These are phyloP conservation scores for Teratosphaeria viscida DNA, from an alignment of 2,329 filamentous ascomycete species.

Conservation along the genomic window DNA sequence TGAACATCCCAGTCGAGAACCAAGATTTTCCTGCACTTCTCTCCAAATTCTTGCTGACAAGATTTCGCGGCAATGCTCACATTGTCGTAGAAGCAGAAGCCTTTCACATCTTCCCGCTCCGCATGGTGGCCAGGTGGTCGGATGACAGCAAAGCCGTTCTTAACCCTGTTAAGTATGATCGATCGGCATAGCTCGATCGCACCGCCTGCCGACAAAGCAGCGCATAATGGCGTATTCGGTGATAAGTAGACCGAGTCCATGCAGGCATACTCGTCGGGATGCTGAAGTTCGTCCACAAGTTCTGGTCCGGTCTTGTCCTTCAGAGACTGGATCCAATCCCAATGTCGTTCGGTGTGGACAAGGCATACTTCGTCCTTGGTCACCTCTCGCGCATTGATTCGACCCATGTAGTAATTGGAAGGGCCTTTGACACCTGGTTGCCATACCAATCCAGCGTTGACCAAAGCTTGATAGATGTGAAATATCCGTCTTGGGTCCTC, in stretches of 20 bases:
- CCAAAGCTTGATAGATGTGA: slow-evolving; percentile 84
- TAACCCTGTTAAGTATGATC: slow-evolving; percentile 72
- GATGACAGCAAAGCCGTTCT: slow-evolving; percentile 93
- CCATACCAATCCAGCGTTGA: slow-evolving; percentile 58
- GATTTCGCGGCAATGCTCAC: slow-evolving; percentile 85
- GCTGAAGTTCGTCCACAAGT: slow-evolving; percentile 41
- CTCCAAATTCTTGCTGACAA: slow-evolving; percentile 71
- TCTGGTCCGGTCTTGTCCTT: slow-evolving; percentile 27
- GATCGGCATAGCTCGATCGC: slow-evolving; percentile 92
- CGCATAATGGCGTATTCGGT: slow-evolving; percentile 46
- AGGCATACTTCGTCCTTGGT: slow-evolving; percentile 69
- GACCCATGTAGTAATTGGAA: slow-evolving; percentile 44
- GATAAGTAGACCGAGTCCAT: slow-evolving; percentile 37
- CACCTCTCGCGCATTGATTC: slow-evolving; percentile 70
- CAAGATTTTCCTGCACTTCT: slow-evolving; percentile 73
- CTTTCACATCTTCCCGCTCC: slow-evolving; percentile 74
- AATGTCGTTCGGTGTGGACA: slow-evolving; percentile 70
- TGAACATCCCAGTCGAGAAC: slow-evolving; percentile 85
- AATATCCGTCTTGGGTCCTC: slow-evolving; percentile 90
- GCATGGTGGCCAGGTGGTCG: slow-evolving; percentile 92
- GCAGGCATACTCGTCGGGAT: slow-evolving; percentile 48
- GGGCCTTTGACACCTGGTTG: slow-evolving; percentile 29
- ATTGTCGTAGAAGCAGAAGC: slow-evolving; percentile 97
- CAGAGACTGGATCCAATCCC: slow-evolving; percentile 60
- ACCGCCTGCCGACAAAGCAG: slow-evolving; percentile 76